phyloP scores from a whole-genome alignment of 768 basidiomycete species.

The Crepidotus variabilis region DNA sequence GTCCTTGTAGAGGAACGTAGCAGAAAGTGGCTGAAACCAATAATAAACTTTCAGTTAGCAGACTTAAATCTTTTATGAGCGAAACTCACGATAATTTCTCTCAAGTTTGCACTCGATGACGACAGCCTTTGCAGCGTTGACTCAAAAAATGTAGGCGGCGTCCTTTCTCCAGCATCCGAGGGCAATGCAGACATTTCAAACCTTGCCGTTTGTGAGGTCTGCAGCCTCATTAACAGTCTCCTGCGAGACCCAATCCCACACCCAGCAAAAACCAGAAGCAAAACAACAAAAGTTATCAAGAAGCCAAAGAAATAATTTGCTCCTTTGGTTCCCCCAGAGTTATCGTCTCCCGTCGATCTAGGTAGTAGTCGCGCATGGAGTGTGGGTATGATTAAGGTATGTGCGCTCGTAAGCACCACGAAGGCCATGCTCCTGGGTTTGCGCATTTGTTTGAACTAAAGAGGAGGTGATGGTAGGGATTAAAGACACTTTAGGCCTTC shows the following conservation, averaged over 20 bases:
- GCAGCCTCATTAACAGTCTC: conserved; percentile 27
- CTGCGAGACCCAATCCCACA: conserved; percentile 48
- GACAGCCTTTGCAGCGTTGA: neutral
- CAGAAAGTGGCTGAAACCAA: neutral
- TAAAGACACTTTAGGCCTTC: neutral
- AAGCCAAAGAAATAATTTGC: conserved; percentile 51
- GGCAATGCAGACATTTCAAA: conserved; percentile 16
- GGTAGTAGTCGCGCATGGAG: neutral
- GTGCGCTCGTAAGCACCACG: neutral
- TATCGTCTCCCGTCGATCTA: conserved; percentile 5
- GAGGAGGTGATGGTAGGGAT: neutral
- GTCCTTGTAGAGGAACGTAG: neutral
- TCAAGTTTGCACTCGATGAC: neutral
- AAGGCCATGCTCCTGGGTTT: neutral
- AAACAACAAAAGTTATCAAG: conserved; percentile 43
- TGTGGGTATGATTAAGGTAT: neutral
- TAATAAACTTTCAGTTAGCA: neutral
- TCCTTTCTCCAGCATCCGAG: conserved; percentile 2
- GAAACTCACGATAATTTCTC: neutral
- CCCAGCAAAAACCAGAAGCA: conserved; percentile 47
- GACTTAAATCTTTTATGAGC: neutral
- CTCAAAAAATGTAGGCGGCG: conserved; percentile 15
- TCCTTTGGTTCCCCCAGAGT: conserved; percentile 19
- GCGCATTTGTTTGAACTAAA: neutral
- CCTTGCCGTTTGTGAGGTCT: conserved; percentile 12